phyloP scores from a whole-genome alignment of 371 early-diverging fungal genomes.

The Syncephalastrum contaminatum region DNA sequence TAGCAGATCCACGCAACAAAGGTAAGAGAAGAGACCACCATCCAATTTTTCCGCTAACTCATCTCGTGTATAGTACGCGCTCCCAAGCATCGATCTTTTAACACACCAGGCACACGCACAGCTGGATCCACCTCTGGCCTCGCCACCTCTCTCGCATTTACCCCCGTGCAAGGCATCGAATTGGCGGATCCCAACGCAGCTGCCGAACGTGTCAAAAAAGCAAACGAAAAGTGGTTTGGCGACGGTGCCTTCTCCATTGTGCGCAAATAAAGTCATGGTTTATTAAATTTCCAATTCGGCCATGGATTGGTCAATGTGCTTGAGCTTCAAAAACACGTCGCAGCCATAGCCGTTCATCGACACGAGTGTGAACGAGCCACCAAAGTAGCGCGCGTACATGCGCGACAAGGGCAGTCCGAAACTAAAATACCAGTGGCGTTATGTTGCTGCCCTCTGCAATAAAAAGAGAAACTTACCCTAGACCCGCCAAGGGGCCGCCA shows the following conservation, averaged over 20 bases:
- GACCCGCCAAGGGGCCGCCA: slow-evolving; percentile 83
- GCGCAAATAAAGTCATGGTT: slow-evolving; percentile 35
- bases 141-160: slow-evolving; percentile 90
- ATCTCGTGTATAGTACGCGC: slow-evolving; percentile 46
- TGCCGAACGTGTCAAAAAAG: slow-evolving; percentile 63
- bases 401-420: slow-evolving; percentile 90
- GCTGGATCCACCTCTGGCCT: slow-evolving; percentile 77
- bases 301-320: slow-evolving; percentile 70
- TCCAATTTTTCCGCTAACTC: not conserved
- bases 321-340: slow-evolving; percentile 89
- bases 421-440: slow-evolving; percentile 20
- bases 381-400: slow-evolving; percentile 94
- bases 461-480: slow-evolving; percentile 43
- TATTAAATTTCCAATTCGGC: slow-evolving; percentile 49
- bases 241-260: slow-evolving; percentile 61
- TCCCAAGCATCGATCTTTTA: slow-evolving; percentile 57
- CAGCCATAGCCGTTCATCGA: slow-evolving; percentile 89
- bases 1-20: slow-evolving; percentile 63
- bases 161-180: slow-evolving; percentile 96
- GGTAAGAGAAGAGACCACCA: slow-evolving; percentile 34
- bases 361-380: slow-evolving; percentile 84
- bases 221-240: slow-evolving; percentile 84
- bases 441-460: not conserved
- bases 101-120: slow-evolving; percentile 15
- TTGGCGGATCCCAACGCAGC: slow-evolving; percentile 84